Evolutionary conservation across 371 early-diverging fungal species (phyloP), one percentile per base, ranked within the genome.

Genomic region (Mortierella sp.): DNA sequence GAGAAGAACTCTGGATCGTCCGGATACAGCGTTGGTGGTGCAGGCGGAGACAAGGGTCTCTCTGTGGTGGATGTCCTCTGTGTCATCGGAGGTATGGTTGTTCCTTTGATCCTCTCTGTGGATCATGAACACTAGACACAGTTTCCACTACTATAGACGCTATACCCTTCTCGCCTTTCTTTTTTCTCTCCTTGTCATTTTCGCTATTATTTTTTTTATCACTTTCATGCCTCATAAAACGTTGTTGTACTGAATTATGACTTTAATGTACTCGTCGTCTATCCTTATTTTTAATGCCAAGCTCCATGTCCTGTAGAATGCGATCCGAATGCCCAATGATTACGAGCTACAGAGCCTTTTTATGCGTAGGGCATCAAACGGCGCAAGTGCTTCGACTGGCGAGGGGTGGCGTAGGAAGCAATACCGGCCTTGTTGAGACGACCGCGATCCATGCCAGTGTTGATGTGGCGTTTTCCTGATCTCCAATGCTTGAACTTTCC

Each of bases 401-500:
- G 74, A 58, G 73, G 61, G 22, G 79, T 79, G 14, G 87, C 75
- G 65, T 50, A 86, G 19, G 86, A 52, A 6, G 87, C 74, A 7
- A 66, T 72, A 34, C 76, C 73, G 13, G 85, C 76, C 40, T 76
- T 77, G 76, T 83, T 79, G 43, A 86, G 70, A 73, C 78, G 80
- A 74, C 79, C 75, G 34, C 86, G 79, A 70, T 82, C 77, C 79
- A 85, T 85, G 43, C 85, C 86, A 22, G 85, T 85, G 71, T 86
- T 86, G 64, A 85, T 68, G 45, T 86, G 87, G 47, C 79, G 75
- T 76, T 83, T 86, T 73, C 87, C 87, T 66, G 84, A 50, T 74
- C 75, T 85, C 74, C 74, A 82, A 64, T 85, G 79, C 76, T 86
- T 83, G 71, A 85, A 85, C 66, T 85, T 85, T 71, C 86, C 86